Percentiles rank a stretch among this genome's conserved stretches.
These are phyloP conservation scores for Scheffersomyces segobiensis DNA, from an alignment of 1,139 yeast genomes.

Conservation along the genomic window DNA sequence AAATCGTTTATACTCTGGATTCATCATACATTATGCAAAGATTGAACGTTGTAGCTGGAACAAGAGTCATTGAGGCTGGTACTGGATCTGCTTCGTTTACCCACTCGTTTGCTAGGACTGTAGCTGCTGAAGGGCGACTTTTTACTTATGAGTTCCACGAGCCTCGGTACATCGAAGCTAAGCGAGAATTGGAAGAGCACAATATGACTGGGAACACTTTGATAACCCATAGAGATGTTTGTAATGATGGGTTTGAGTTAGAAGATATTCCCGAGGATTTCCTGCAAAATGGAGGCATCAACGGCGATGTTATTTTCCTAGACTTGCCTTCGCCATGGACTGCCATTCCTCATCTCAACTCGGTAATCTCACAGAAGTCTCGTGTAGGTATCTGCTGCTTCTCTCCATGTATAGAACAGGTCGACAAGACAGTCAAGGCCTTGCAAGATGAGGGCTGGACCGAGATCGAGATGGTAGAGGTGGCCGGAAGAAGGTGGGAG, in stretches of 20 bases:
- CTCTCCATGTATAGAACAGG: constrained; percentile 98
- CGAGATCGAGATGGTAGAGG: constrained; percentile 91
- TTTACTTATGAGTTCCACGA: constrained; percentile 92
- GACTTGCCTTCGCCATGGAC: constrained; percentile 98
- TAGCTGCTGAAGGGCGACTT: constrained; percentile 60
- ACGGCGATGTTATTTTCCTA: constrained; percentile 61
- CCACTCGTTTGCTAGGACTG: constrained; percentile 86
- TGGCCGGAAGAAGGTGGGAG: constrained; percentile 85
- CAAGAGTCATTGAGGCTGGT: constrained; percentile 91
- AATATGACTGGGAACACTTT: constrained; percentile 52
- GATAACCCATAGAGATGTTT: constrained; percentile 90
- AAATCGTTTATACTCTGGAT: constrained; percentile 95
- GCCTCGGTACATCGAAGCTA: constrained; percentile 78
- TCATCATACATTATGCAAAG: constrained; percentile 87
- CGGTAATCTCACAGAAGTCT: constrained; percentile 56
- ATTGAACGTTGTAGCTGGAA: constrained; percentile 69
- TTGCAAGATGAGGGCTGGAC: constrained; percentile 80
- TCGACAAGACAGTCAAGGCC: constrained; percentile 76
- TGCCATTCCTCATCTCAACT: constrained; percentile 75
- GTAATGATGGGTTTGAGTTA: constrained; percentile 77
- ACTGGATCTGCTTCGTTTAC: constrained; percentile 97
- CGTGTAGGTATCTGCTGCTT: constrained; percentile 83
- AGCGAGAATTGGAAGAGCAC: constrained; percentile 72
- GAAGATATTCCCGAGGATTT: constrained; percentile 34
- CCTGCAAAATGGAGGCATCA: constrained; percentile 17